phyloP scores from a whole-genome alignment of 2,329 filamentous ascomycete species.

The Penicillium sp. region DNA sequence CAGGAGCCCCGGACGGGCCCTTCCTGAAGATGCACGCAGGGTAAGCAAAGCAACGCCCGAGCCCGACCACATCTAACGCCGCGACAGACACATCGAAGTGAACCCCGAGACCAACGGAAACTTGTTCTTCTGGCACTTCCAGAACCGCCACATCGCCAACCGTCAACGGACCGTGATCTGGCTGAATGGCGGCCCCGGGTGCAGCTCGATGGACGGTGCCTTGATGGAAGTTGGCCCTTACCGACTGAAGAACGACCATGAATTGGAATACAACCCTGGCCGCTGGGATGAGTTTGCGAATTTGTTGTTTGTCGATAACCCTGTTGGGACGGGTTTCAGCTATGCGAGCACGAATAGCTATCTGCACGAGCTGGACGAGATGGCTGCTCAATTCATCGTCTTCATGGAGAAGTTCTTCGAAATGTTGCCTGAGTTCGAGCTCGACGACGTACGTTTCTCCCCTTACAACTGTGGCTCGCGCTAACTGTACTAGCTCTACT shows the following conservation, averaged over 20 bases:
- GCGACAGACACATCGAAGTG: slow-evolving; percentile 81
- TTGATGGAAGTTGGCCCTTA: slow-evolving; percentile 97
- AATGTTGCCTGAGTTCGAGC: slow-evolving; percentile 86
- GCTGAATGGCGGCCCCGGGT: slow-evolving; percentile 96
- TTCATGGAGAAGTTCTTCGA: slow-evolving; percentile 92
- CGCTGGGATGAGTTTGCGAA: slow-evolving; percentile 99
- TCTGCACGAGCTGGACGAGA: slow-evolving; percentile 79
- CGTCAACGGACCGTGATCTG: slow-evolving; percentile 89
- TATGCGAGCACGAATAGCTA: slow-evolving; percentile 90
- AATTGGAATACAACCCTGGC: slow-evolving; percentile 82
- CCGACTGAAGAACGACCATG: slow-evolving; percentile 71
- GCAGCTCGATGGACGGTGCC: slow-evolving; percentile 94
- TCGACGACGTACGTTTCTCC: slow-evolving; percentile 75
- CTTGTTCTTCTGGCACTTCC: slow-evolving; percentile 97
- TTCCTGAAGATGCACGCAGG: slow-evolving; percentile 97
- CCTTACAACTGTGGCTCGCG: neutral
- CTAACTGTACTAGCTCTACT: slow-evolving; percentile 68
- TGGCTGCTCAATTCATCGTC: slow-evolving; percentile 82
- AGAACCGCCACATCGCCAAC: slow-evolving; percentile 94
- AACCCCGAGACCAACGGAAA: slow-evolving; percentile 84
- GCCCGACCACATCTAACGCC: slow-evolving; percentile 1
- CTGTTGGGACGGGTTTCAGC: slow-evolving; percentile 94
- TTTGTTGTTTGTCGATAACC: slow-evolving; percentile 93
- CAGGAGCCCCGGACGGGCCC: slow-evolving; percentile 77
- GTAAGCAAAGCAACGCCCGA: slow-evolving; percentile 56